Evolutionary conservation across 768 basidiomycete species (phyloP), one percentile per base, ranked within the genome.

Genomic region (Rubroboletus satanas): DNA sequence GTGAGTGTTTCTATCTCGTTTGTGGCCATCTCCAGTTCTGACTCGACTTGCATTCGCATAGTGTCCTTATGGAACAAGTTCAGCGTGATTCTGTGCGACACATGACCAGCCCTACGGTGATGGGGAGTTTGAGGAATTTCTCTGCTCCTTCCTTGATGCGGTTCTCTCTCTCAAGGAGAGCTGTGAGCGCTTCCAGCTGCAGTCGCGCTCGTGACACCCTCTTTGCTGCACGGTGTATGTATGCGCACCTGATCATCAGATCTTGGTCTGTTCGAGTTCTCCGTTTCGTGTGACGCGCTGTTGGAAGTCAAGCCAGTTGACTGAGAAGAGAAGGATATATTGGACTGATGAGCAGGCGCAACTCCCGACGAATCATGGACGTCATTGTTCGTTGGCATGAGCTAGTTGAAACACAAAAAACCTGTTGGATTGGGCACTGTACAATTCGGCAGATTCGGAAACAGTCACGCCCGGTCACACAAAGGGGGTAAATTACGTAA

Each of bases 101-200:
- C 52, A 54, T 28, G 21, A 50, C 26, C 10, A 35, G 39, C 11
- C 18, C 23, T 62, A 85, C 85, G 44, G 76, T 76, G 38, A 84
- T 65, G 32, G 78, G 72, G 72, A 90, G 85, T 61, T 84, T 83
- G 14, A 97, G 75, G 57, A 98, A 79, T 61, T 89, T 93, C 75
- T 95, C 92, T 1, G 94, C 94, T 11, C 94, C 94, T 70, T 93
- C 93, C 68, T 85, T 92, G 57, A 97, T 92, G 51, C 88, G 79
- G 57, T 83, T 83, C 73, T 94, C 87, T 56, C 89, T 78, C 50
- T 83, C 81, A 18, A 95, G 76, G 64, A 85, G 83, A 51, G 77
- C 79, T 47, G 82, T 81, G 18, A 97, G 76, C 6, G 77, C 72
- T 43, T 85, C 85, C 45, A 93, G 71, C 92, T 92, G 55, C 59